Conservation (phyloP, 1,284 basidiomycete genomes). For the Cryptococcus hybrid region DNA sequence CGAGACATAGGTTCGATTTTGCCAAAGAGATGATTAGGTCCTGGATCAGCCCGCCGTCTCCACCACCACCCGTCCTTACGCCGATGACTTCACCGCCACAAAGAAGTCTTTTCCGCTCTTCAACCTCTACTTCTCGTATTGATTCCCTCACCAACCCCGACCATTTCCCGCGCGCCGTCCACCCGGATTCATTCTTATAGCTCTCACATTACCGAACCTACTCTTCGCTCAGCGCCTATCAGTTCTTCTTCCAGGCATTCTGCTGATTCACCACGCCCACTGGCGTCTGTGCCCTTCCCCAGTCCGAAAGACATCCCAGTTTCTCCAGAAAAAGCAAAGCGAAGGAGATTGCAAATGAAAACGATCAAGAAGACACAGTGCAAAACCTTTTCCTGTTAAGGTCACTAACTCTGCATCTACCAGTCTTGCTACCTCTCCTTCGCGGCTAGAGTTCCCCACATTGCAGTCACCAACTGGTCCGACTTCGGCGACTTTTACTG, state of each 20-base stretch:
- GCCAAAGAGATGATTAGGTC: constrained; percentile 30
- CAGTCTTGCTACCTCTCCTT: constrained; percentile 11
- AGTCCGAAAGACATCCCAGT: not conserved
- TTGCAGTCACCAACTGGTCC: constrained; percentile 34
- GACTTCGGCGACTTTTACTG: constrained; percentile 36
- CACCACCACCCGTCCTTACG: constrained; percentile 6
- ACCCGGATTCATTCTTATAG: constrained; percentile 22
- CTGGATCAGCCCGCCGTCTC: constrained; percentile 31
- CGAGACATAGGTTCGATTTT: constrained; percentile 25
- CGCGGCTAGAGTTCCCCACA: constrained; percentile 33
- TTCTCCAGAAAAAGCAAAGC: not conserved
- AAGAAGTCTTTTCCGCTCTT: constrained; percentile 31
- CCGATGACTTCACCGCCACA: constrained; percentile 18
- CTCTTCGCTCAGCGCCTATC: constrained; percentile 1
- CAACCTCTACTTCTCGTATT: constrained; percentile 18
- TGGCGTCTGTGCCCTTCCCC: constrained; percentile 6
- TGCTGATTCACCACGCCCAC: not conserved
- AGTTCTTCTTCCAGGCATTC: not conserved
- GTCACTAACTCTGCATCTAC: constrained; percentile 1
- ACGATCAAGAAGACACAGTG: not conserved
- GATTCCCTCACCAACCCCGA: not conserved
- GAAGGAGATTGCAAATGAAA: not conserved
- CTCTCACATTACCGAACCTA: constrained; percentile 10
- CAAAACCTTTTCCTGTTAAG: constrained; percentile 9
- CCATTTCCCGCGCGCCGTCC: not conserved